Conservation (phyloP, 1,139 yeast genomes). For the Kurtzmaniella quercitrusa region DNA sequence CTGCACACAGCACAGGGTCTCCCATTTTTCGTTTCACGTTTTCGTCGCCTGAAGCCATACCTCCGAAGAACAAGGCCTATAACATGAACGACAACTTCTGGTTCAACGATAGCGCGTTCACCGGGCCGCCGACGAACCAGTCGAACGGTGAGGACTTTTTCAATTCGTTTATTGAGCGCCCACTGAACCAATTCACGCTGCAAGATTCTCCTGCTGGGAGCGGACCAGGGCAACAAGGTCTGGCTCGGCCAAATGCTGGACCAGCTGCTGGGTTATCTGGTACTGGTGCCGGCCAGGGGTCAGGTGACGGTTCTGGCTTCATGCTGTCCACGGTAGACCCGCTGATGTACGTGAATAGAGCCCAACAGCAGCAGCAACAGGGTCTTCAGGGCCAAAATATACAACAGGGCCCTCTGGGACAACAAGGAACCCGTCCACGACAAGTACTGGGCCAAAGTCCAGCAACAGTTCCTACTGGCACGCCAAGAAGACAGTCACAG, state of each 20-base stretch:
- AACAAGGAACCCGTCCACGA: constrained; percentile 14
- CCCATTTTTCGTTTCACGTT: neutral
- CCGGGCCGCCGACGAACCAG: constrained; percentile 11
- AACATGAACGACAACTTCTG: constrained; percentile 40
- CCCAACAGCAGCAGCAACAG: constrained; percentile 15
- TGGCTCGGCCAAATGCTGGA: neutral
- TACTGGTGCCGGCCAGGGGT: constrained; percentile 11
- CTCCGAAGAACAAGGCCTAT: neutral
- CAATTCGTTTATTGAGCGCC: constrained; percentile 30
- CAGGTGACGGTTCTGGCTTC: neutral
- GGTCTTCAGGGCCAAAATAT: constrained; percentile 7
- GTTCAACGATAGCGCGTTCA: constrained; percentile 41
- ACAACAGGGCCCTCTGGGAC: no score
- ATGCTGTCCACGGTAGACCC: constrained; percentile 13
- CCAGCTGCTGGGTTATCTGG: constrained; percentile 7
- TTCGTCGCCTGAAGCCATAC: neutral
- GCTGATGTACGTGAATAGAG: constrained; percentile 18
- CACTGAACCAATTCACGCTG: neutral
- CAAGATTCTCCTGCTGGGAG: constrained; percentile 1
- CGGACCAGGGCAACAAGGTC: constrained; percentile 1
- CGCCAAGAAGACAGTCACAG: constrained; percentile 24
- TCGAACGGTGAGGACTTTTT: constrained; percentile 30
- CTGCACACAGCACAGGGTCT: neutral
- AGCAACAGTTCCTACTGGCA: constrained; percentile 14
- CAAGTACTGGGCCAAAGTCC: constrained; percentile 29